phyloP scores from a whole-genome alignment of 2,329 filamentous ascomycete genomes.

The Berkeleyomyces basicola region DNA sequence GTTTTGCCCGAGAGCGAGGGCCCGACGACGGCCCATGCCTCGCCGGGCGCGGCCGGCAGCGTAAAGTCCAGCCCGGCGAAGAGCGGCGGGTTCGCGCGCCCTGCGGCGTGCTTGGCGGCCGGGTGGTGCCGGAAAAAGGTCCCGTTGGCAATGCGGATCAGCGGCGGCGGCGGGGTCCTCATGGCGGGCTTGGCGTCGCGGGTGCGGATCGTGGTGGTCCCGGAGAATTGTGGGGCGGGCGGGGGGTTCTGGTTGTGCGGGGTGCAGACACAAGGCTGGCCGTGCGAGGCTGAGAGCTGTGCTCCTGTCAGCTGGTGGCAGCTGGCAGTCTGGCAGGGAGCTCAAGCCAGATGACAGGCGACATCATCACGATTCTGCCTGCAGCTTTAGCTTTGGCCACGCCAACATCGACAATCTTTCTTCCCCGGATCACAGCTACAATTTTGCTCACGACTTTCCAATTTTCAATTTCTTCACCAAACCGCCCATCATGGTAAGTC shows the following conservation, averaged over 20 bases:
- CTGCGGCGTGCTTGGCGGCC: constrained; percentile 24
- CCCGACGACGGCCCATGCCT: constrained; percentile 74
- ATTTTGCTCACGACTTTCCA: neutral
- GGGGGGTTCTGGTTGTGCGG: neutral
- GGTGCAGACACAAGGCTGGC: neutral
- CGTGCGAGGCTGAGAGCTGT: neutral
- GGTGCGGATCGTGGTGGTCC: neutral
- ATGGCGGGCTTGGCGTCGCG: constrained; percentile 9
- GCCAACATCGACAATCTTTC: neutral
- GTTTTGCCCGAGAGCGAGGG: constrained; percentile 66
- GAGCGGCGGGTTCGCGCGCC: constrained; percentile 49
- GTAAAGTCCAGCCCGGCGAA: constrained; percentile 57
- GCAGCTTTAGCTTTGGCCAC: neutral
- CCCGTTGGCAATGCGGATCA: constrained; percentile 58
- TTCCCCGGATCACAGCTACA: neutral
- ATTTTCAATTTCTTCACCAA: neutral
- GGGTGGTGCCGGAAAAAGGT: constrained; percentile 73
- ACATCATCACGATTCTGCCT: constrained; percentile 1
- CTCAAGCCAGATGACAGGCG: neutral
- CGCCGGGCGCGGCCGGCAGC: constrained; percentile 39
- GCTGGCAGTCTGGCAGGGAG: neutral
- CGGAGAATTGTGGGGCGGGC: neutral
- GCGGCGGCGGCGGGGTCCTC: constrained; percentile 28
- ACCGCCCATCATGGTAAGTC: constrained; percentile 7
- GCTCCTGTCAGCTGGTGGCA: neutral